phyloP scores from a whole-genome alignment of 2,329 filamentous ascomycete species.

The Emericellopsis cladophorae region DNA sequence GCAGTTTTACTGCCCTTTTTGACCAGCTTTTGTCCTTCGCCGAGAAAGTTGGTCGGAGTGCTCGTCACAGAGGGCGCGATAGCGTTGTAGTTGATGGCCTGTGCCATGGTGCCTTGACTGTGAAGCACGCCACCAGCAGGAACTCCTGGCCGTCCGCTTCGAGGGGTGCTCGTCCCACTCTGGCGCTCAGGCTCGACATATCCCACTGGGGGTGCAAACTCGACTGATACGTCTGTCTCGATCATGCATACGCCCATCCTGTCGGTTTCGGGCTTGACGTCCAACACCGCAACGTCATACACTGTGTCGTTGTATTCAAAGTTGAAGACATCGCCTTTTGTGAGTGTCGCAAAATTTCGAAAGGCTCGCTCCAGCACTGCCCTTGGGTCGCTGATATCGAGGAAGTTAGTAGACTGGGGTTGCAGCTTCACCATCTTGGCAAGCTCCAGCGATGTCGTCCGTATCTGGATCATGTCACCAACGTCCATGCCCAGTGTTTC shows the following conservation, averaged over 20 bases:
- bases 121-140: conserved; percentile 66
- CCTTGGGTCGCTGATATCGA: conserved; percentile 94
- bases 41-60: conserved; percentile 65
- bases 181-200: conserved; percentile 75
- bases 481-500: conserved; percentile 78
- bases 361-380: conserved; percentile 95
- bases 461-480: conserved; percentile 88
- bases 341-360: conserved; percentile 87
- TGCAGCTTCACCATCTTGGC: conserved; percentile 94
- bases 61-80: conserved; percentile 71
- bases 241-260: conserved; percentile 87
- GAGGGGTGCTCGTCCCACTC: conserved; percentile 80
- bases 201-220: conserved; percentile 87
- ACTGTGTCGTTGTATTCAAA: conserved; percentile 93
- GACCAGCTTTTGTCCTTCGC: conserved; percentile 70
- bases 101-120: conserved; percentile 85
- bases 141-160: conserved; percentile 57
- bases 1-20: conserved; percentile 65
- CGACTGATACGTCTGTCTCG: conserved; percentile 91
- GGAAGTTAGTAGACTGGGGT: conserved; percentile 82
- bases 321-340: conserved; percentile 87
- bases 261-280: conserved; percentile 75
- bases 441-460: conserved; percentile 82
- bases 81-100: conserved; percentile 90
- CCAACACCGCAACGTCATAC: conserved; percentile 85